Evolutionary conservation across 352 stramenopile species (phyloP).

Genomic region (Thalassiosira mediterranea): DNA sequence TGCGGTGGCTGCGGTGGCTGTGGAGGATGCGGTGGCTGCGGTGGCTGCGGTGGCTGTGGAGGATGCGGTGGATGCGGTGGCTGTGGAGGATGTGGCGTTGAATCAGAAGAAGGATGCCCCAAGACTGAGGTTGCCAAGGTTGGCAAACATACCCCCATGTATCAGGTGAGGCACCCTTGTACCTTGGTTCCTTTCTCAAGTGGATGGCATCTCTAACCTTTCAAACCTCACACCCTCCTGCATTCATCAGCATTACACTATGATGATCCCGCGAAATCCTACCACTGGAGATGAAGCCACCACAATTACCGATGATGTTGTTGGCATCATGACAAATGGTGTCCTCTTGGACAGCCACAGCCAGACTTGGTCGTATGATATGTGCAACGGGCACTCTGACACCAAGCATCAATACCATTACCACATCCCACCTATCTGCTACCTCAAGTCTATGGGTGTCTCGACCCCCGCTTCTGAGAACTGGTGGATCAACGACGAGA

Average conservation of each 20-base stretch:
- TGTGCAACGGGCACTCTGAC: conserved; percentile 37
- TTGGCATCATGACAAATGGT: conserved; percentile 39
- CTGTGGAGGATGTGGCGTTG: background rate
- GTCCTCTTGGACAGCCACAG: conserved; percentile 39
- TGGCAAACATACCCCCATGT: conserved; percentile 3
- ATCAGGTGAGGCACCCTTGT: background rate
- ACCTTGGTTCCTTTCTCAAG: too few relatives aligned
- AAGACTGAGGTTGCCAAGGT: background rate
- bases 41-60: too few relatives aligned
- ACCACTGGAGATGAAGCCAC: conserved; percentile 3
- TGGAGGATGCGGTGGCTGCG: too few relatives aligned
- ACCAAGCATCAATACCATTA: conserved; percentile 42
- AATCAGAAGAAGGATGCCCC: too few relatives aligned
- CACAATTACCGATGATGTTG: conserved; percentile 18
- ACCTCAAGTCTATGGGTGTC: conserved; percentile 28
- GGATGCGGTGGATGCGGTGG: conserved; percentile 7
- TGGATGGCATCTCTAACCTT: too few relatives aligned
- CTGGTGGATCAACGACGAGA: conserved; percentile 22
- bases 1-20: too few relatives aligned
- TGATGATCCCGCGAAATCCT: conserved; percentile 29
- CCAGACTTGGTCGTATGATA: conserved; percentile 40
- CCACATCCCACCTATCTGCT: conserved; percentile 37
- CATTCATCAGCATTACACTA: conserved; percentile 35
- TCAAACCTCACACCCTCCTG: too few relatives aligned
- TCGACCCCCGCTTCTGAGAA: conserved; percentile 4